These are phyloP conservation scores for Silene latifolia DNA, from an alignment of 148 eudicot species.

Conservation along the genomic window DNA sequence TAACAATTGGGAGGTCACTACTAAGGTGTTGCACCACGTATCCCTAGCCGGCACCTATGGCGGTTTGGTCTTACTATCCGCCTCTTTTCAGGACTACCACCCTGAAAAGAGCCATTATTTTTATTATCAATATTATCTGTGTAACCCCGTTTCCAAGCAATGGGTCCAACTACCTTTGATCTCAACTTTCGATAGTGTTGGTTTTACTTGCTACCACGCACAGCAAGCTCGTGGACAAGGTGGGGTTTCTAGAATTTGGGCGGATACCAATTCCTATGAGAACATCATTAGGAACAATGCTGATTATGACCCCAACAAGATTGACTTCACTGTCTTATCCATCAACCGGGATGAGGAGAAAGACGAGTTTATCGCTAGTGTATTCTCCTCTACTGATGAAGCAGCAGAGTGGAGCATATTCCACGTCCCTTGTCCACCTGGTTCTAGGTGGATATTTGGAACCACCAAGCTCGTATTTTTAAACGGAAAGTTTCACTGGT, in stretches of 20 bases:
- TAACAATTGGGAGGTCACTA: too few relatives aligned
- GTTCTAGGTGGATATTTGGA: too few relatives aligned
- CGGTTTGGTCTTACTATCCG: neutral
- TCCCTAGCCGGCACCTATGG: neutral
- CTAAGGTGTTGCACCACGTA: neutral
- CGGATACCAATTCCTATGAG: neutral
- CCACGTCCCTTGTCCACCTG: slow-evolving; percentile 1
- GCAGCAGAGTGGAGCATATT: neutral
- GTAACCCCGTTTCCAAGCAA: slow-evolving; percentile 6
- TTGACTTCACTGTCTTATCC: slow-evolving; percentile 7
- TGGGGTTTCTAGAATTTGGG: neutral
- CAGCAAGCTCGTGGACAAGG: neutral
- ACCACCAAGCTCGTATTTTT: too few relatives aligned
- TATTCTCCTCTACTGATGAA: neutral
- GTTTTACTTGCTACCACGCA: slow-evolving; percentile 6
- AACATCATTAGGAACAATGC: neutral
- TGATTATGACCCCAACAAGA: slow-evolving; percentile 7
- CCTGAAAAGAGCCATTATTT: neutral
- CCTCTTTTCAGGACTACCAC: neutral
- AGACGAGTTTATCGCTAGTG: neutral
- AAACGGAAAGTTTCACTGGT: too few relatives aligned
- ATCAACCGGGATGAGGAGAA: neutral
- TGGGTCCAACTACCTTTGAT: slow-evolving; percentile 5
- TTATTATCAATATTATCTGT: neutral
- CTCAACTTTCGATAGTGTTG: neutral